Conservation (phyloP, 78 protist species). For the Emiliania huxleyi region DNA sequence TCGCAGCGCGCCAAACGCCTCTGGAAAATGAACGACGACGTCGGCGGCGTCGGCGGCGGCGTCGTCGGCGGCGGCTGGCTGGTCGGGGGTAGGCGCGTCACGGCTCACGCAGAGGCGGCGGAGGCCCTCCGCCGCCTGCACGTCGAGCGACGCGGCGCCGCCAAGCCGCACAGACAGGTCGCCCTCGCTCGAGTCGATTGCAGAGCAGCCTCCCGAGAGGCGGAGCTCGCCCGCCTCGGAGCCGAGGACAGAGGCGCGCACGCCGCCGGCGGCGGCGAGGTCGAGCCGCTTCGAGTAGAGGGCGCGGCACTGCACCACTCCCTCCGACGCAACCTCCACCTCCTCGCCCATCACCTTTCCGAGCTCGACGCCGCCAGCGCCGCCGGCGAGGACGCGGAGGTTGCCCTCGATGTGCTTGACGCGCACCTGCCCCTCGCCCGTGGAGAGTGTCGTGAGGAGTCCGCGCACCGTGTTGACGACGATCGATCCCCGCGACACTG, state of each 20-base stretch:
- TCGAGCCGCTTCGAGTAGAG: background rate
- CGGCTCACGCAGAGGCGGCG: too few species aligned
- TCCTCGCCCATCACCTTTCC: background rate
- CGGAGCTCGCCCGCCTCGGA: background rate
- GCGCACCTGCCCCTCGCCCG: background rate
- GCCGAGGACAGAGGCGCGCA: background rate
- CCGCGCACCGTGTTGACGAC: background rate
- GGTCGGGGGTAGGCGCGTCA: too few species aligned
- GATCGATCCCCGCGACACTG: background rate
- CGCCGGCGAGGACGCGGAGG: background rate
- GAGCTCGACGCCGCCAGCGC: background rate
- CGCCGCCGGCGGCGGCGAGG: background rate
- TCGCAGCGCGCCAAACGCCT: too few species aligned
- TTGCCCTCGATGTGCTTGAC: background rate
- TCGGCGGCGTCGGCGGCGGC: too few species aligned
- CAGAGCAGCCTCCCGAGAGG: background rate
- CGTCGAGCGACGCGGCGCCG: too few species aligned
- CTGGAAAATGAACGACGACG: too few species aligned
- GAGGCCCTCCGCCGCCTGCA: too few species aligned
- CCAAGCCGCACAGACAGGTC: too few species aligned
- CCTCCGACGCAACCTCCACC: background rate
- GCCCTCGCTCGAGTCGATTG: too few species aligned
- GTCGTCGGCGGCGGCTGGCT: too few species aligned
- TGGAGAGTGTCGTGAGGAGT: background rate
- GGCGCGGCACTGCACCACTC: background rate